Conservation (phyloP, 768 basidiomycete species). For the Mrakia blollopis region DNA sequence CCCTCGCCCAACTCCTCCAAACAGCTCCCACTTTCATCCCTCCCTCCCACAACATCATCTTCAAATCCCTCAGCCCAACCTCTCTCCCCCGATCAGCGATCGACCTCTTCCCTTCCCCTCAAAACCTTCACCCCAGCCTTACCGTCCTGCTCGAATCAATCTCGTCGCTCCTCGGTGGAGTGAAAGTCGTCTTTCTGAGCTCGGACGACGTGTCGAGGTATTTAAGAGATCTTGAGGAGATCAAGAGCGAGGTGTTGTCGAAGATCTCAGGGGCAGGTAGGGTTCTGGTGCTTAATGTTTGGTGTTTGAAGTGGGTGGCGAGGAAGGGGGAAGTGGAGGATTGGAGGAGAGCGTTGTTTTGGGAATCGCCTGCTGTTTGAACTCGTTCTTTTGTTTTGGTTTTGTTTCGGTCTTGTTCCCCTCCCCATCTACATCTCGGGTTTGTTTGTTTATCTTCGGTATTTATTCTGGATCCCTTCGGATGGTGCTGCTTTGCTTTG, state of each 20-base stretch:
- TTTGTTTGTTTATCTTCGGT: background rate
- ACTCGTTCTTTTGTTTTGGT: background rate
- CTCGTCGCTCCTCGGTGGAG: background rate
- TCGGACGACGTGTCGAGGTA: background rate
- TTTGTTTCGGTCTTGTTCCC: background rate
- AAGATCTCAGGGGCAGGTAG: background rate
- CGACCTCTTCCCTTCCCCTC: background rate
- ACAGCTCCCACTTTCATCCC: background rate
- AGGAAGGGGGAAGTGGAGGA: background rate
- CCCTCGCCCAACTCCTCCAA: background rate
- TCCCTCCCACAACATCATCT: background rate
- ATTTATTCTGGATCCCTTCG: too few relatives aligned
- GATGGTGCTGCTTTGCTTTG: too few relatives aligned
- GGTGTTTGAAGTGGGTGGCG: slow-evolving; percentile 12
- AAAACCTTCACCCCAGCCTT: background rate
- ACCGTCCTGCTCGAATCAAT: background rate
- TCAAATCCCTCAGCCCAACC: background rate
- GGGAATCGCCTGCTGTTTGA: background rate
- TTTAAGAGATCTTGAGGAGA: background rate
- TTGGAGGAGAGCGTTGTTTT: slow-evolving; percentile 10
- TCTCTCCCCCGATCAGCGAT: background rate
- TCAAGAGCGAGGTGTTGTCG: too few relatives aligned
- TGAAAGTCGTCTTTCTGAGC: background rate
- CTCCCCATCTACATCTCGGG: background rate
- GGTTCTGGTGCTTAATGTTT: slow-evolving; percentile 6